Base-by-base conservation (phyloP, 1,139 yeast species). In the Meyerozyma carpophila region DNA sequence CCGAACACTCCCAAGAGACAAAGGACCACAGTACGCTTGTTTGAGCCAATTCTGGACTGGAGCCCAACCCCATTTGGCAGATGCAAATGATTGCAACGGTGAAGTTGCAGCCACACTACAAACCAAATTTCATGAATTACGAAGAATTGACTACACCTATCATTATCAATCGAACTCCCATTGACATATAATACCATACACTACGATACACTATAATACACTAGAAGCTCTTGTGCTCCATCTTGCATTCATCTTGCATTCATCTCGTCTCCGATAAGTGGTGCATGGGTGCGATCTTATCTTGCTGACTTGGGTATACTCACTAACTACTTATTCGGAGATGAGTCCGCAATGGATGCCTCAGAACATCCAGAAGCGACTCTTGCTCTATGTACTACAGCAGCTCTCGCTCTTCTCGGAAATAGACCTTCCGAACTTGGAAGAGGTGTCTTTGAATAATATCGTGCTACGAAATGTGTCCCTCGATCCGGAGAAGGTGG, bases 351-450 rank as follows among this genome's bases (percentile, higher is more conserved):
- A 72, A 56, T 86, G 95, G 94, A 74, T 85, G 61, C 93, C 95
- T 9, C 91, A 84, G 58, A 84, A 83, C 59, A 73, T 90, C 39
- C 96, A 89, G 58, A 85, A 86, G 63, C 71, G 95, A 55, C 77
- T 90, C 41, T 76, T 90, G 42, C 77, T 85, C 42, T 89, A 88
- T 62, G 81, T 89, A 4, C 74, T 90, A 20, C 89, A 85, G 57
- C 94, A 88, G 60, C 75, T 90, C 36, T 81, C 91, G n/a, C 65
- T 90, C 36, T 87, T 90, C 58, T 84, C 95, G 2, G 88, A 86
- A 56, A 76, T 89, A 25, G 94, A 89, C 58, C 68, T 87, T 29
- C 85, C 90, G 14, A 85, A 89, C 57, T 64, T 90, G 45, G 94
- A 88, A 48, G 74, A 73, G 57, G 91, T 90, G 1, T 83, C 94